Evolutionary conservation across 352 stramenopile species (phyloP).

Genomic region (Globisporangium irregulare): DNA sequence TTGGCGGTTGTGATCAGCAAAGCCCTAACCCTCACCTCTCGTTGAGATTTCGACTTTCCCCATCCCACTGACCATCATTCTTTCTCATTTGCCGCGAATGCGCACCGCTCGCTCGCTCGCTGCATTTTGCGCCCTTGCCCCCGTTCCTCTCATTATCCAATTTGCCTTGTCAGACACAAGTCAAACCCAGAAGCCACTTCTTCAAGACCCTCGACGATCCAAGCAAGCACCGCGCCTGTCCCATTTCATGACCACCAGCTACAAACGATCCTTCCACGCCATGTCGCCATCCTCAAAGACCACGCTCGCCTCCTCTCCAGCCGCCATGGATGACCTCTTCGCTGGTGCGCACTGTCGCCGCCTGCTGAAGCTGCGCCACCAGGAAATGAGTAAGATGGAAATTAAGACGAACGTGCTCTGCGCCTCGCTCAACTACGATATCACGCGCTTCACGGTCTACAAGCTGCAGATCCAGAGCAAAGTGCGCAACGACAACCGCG

Average conservation of each 20-base stretch:
- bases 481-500: constrained; percentile 23
- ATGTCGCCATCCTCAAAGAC: constrained; percentile 5
- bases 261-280: constrained; percentile 9
- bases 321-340: constrained; percentile 26
- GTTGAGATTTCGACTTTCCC: not conserved
- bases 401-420: constrained; percentile 32
- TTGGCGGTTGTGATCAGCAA: not conserved
- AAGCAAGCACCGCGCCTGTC: not conserved
- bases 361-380: constrained; percentile 55
- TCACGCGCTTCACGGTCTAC: constrained; percentile 48
- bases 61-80: not conserved
- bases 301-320: constrained; percentile 10
- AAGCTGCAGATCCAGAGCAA: constrained; percentile 46
- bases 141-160: constrained; percentile 12
- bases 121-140: not conserved
- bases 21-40: not conserved
- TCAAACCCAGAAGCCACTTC: not conserved
- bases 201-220: not conserved
- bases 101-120: too few relatives aligned
- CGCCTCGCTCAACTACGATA: constrained; percentile 20
- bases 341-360: constrained; percentile 38
- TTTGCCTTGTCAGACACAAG: constrained; percentile 15
- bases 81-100: not conserved
- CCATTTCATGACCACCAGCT: constrained; percentile 3
- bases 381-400: constrained; percentile 44